Evolutionary conservation across 148 eudicot genomes (phyloP).

Genomic region (Talinum fruticosum): DNA sequence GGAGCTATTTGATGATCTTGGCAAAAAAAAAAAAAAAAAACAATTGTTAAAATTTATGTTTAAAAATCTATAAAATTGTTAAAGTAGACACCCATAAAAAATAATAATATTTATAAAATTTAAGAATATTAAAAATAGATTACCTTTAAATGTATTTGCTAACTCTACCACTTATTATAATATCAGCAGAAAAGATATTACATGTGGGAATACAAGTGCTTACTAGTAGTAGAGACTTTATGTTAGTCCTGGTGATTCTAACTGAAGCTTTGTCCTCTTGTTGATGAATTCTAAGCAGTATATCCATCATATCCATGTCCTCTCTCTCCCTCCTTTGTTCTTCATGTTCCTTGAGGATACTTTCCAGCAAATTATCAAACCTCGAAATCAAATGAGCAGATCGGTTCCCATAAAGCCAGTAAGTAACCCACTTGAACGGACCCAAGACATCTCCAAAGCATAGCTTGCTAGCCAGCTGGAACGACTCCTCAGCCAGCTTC

Average conservation of each 20-base stretch:
- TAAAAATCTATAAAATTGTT: too few species aligned
- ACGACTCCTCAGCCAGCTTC: background rate
- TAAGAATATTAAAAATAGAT: too few species aligned
- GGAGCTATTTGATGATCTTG: too few species aligned
- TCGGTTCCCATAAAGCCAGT: background rate
- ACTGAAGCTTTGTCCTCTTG: background rate
- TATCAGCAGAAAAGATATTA: background rate
- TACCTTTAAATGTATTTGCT: too few species aligned
- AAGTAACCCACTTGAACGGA: background rate
- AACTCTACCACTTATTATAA: background rate
- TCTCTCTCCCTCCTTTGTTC: background rate
- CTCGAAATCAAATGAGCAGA: background rate
- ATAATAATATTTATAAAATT: too few species aligned
- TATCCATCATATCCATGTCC: background rate
- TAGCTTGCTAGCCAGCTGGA: background rate
- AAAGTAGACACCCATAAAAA: too few species aligned
- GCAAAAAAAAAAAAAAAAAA: too few species aligned
- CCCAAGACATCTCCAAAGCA: conserved; percentile 1
- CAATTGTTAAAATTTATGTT: too few species aligned
- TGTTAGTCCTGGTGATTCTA: conserved; percentile 1
- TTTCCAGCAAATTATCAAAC: background rate
- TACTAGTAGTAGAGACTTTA: background rate
- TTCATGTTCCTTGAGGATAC: background rate
- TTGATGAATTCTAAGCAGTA: background rate
- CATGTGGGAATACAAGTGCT: background rate